Conservation (phyloP, 306 rosid species). For the Vigna radiata region DNA sequence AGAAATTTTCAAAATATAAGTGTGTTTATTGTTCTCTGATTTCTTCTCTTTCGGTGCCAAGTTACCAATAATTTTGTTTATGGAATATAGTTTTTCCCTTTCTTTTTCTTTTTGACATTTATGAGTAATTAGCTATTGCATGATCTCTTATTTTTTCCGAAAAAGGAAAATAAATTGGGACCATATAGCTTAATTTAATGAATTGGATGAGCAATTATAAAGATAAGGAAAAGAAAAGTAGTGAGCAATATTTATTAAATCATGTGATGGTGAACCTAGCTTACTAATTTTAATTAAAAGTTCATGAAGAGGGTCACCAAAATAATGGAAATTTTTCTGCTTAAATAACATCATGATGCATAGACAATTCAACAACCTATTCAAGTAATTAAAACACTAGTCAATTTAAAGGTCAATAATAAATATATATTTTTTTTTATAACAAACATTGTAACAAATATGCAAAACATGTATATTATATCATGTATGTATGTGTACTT, state of each 20-base stretch:
- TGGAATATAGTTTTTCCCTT: neutral
- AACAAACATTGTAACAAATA: neutral
- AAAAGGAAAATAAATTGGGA: slow-evolving; percentile 4
- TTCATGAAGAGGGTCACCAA: neutral
- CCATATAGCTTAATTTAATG: slow-evolving; percentile 11
- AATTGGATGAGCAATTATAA: slow-evolving; percentile 11
- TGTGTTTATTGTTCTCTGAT: neutral
- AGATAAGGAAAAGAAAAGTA: neutral
- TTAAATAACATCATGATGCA: neutral
- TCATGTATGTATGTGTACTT: neutral
- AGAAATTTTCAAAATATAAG: neutral
- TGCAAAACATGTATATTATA: too few species aligned
- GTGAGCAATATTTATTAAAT: slow-evolving; percentile 37
- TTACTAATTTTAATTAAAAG: slow-evolving; percentile 28
- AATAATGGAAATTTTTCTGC: slow-evolving; percentile 27
- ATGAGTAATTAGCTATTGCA: neutral
- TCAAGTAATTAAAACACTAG: neutral
- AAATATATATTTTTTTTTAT: neutral
- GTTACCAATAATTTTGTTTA: neutral
- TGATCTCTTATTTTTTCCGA: neutral
- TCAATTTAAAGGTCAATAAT: slow-evolving; percentile 3
- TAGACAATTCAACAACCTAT: slow-evolving; percentile 34
- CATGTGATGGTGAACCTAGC: slow-evolving; percentile 22
- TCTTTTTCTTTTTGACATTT: neutral
- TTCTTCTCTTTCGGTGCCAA: neutral